These are phyloP conservation scores for Diaporthe sp. DNA, from an alignment of 2,329 filamentous ascomycete species.

Conservation along the genomic window DNA sequence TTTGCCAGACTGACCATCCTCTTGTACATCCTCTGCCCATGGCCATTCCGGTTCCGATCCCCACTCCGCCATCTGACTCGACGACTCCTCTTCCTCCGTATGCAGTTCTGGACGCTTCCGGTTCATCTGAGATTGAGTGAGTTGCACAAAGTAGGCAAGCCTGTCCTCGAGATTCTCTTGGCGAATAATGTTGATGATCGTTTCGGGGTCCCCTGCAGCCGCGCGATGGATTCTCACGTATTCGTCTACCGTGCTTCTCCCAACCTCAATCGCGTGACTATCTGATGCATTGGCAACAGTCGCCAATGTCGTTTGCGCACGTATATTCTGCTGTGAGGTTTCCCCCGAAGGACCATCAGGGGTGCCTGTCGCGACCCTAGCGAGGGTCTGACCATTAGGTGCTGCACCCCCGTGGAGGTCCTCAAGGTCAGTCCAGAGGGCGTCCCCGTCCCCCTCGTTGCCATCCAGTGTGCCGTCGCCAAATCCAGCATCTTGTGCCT, in stretches of 20 bases:
- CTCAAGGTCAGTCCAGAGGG: conserved; percentile 4
- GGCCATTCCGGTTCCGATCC: conserved; percentile 39
- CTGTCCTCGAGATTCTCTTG: conserved; percentile 71
- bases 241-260: conserved; percentile 54
- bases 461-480: conserved; percentile 26
- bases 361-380: not conserved
- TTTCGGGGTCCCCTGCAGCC: conserved; percentile 70
- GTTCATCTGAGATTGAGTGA: conserved; percentile 58
- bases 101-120: conserved; percentile 38
- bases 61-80: conserved; percentile 21
- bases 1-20: conserved; percentile 24
- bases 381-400: conserved; percentile 4
- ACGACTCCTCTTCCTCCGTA: conserved; percentile 26
- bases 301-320: not conserved
- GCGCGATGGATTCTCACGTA: conserved; percentile 71
- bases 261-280: conserved; percentile 2
- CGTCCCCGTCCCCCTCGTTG: conserved; percentile 16
- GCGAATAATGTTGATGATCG: conserved; percentile 72
- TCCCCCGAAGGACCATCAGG: not conserved
- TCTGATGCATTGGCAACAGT: not conserved
- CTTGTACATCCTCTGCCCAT: conserved; percentile 40
- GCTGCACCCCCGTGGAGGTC: not conserved
- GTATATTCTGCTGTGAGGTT: not conserved
- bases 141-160: conserved; percentile 71
- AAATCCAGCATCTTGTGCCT: conserved; percentile 30